These are phyloP conservation scores for Penicillium daleae DNA, from an alignment of 495 filamentous ascomycete species.

Conservation along the genomic window DNA sequence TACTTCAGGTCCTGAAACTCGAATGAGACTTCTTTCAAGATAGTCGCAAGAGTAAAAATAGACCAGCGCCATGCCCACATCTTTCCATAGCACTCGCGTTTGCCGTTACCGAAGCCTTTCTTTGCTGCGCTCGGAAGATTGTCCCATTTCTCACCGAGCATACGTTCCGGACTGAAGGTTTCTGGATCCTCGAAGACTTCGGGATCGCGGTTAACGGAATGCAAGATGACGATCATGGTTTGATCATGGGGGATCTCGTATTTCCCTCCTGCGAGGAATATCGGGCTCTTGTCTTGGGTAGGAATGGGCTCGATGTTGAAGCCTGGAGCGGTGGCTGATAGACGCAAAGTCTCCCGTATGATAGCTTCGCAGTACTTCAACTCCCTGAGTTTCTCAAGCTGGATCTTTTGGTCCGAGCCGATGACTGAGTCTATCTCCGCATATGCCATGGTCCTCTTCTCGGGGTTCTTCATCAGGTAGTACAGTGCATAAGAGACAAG, in stretches of 20 bases:
- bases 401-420: constrained; percentile 33
- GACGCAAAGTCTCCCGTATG: constrained; percentile 73
- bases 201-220: constrained; percentile 70
- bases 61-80: constrained; percentile 67
- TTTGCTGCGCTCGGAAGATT: constrained; percentile 60
- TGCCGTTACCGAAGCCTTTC: constrained; percentile 74
- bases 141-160: constrained; percentile 67
- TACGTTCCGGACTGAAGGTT: constrained; percentile 69
- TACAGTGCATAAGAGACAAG: constrained; percentile 50
- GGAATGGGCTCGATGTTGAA: constrained; percentile 61
- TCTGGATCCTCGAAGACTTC: constrained; percentile 66
- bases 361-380: constrained; percentile 68
- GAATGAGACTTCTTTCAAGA: constrained; percentile 48
- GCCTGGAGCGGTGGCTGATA: constrained; percentile 65
- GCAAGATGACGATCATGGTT: constrained; percentile 63
- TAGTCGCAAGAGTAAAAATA: constrained; percentile 40
- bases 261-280: constrained; percentile 62
- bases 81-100: constrained; percentile 67
- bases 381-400: constrained; percentile 62
- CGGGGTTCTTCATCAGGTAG: constrained; percentile 48
- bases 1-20: constrained; percentile 51
- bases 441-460: constrained; percentile 37
- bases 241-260: constrained; percentile 66
- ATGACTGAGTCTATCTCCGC: constrained; percentile 49
- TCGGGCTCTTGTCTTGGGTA: constrained; percentile 50